A percentile compares a stretch with the other conserved stretches of the same genome.
phyloP scores from a whole-genome alignment of 2,329 filamentous ascomycete species.

The Xylaria arbuscula region DNA sequence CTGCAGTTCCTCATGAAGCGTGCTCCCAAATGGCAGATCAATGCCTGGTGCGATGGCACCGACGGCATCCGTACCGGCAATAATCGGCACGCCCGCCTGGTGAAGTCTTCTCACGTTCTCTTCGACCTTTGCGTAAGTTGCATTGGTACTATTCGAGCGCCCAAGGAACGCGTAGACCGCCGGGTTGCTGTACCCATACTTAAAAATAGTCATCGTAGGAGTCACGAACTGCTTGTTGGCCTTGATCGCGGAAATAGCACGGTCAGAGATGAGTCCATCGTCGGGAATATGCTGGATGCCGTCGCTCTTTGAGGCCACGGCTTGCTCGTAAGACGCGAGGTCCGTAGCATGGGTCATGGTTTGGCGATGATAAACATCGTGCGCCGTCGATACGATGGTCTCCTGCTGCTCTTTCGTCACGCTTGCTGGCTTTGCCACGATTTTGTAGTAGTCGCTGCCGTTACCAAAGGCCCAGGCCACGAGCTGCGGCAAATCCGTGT shows the following conservation, averaged over 20 bases:
- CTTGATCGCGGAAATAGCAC: slow-evolving; percentile 37
- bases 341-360: slow-evolving; percentile 42
- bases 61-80: slow-evolving; percentile 50
- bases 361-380: slow-evolving; percentile 27
- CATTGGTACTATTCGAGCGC: slow-evolving; percentile 34
- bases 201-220: slow-evolving; percentile 43
- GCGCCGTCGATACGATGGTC: slow-evolving; percentile 39
- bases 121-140: slow-evolving; percentile 54
- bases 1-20: slow-evolving; percentile 47
- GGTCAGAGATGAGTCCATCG: slow-evolving; percentile 37
- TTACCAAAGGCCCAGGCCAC: slow-evolving; percentile 41
- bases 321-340: slow-evolving; percentile 34
- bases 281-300: slow-evolving; percentile 45
- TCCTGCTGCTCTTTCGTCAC: slow-evolving; percentile 41
- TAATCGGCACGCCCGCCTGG: slow-evolving; percentile 47
- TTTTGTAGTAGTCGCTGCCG: slow-evolving; percentile 42
- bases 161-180: slow-evolving; percentile 37
- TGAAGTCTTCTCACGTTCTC: slow-evolving; percentile 57
- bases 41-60: slow-evolving; percentile 33
- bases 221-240: slow-evolving; percentile 39
- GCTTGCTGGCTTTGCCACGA: slow-evolving; percentile 33
- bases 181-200: slow-evolving; percentile 43
- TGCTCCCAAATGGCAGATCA: slow-evolving; percentile 40
- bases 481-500: slow-evolving; percentile 34
- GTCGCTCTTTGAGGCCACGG: slow-evolving; percentile 39